Evolutionary conservation across 441 rosid genomes (phyloP).

Genomic region (Corymbia calophylla): DNA sequence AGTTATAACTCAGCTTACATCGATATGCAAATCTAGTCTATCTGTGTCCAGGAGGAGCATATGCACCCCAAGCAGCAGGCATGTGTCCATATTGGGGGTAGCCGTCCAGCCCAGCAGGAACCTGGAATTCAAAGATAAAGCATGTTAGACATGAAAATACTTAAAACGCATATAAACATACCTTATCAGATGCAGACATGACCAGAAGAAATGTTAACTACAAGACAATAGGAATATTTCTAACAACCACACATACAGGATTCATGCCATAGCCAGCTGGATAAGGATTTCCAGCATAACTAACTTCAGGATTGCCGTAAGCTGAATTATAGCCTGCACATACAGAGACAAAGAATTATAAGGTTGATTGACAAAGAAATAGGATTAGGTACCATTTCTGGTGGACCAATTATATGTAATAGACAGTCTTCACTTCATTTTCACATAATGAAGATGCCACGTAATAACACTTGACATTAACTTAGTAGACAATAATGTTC

Average conservation of each 20-base stretch:
- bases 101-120: conserved; percentile 55
- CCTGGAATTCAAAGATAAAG: conserved; percentile 20
- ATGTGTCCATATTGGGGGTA: conserved; percentile 73
- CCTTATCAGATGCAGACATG: background rate
- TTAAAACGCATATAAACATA: background rate
- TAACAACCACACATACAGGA: conserved; percentile 50
- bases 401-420: background rate
- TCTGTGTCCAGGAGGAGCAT: conserved; percentile 70
- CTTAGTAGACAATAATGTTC: background rate
- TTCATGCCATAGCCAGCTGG: conserved; percentile 64
- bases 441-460: background rate
- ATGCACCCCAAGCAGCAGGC: conserved; percentile 57
- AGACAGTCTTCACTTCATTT: background rate
- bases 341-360: conserved; percentile 7
- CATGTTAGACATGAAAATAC: background rate
- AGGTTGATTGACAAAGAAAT: background rate
- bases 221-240: background rate
- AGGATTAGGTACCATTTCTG: background rate
- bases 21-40: conserved; percentile 23
- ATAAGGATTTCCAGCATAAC: conserved; percentile 56
- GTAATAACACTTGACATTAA: background rate
- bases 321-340: conserved; percentile 50
- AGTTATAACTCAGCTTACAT: conserved; percentile 19
- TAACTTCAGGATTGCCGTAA: conserved; percentile 62
- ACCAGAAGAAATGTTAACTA: background rate